These are phyloP conservation scores for Neurospora sp. DNA, from an alignment of 495 filamentous ascomycete genomes.

Conservation along the genomic window DNA sequence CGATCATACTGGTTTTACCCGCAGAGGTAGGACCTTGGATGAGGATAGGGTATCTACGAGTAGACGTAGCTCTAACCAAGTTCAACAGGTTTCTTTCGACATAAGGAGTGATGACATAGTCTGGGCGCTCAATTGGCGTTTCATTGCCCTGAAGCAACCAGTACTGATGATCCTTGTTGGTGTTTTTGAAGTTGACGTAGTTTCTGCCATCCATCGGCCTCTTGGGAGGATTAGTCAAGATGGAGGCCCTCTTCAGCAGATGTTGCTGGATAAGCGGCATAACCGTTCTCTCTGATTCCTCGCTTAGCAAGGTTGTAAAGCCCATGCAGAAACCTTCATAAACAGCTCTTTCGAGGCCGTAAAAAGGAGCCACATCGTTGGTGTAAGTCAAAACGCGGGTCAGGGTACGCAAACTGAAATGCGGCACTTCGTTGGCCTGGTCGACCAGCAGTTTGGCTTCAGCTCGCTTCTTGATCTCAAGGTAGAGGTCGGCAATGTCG, in stretches of 20 bases:
- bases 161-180: constrained; percentile 59
- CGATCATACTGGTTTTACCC: constrained; percentile 98
- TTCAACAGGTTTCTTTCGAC: constrained; percentile 91
- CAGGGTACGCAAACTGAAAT: constrained; percentile 93
- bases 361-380: constrained; percentile 69
- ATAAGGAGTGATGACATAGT: constrained; percentile 96
- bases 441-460: constrained; percentile 79
- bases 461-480: constrained; percentile 73
- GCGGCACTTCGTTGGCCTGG: constrained; percentile 83
- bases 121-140: constrained; percentile 56
- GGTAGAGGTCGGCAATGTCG: constrained; percentile 76
- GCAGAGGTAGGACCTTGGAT: constrained; percentile 94
- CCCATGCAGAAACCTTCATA: constrained; percentile 99
- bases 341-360: constrained; percentile 77
- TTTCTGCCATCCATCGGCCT: constrained; percentile 61
- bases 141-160: constrained; percentile 74
- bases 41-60: constrained; percentile 84
- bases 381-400: constrained; percentile 84
- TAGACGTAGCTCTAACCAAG: constrained; percentile 83
- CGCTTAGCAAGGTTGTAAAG: constrained; percentile 77
- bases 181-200: constrained; percentile 69
- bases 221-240: constrained; percentile 62
- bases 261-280: constrained; percentile 72
- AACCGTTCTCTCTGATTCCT: constrained; percentile 66
- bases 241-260: constrained; percentile 56